These are phyloP conservation scores for Kodamaea leandrae DNA, from an alignment of 805 yeast species.

Conservation along the genomic window DNA sequence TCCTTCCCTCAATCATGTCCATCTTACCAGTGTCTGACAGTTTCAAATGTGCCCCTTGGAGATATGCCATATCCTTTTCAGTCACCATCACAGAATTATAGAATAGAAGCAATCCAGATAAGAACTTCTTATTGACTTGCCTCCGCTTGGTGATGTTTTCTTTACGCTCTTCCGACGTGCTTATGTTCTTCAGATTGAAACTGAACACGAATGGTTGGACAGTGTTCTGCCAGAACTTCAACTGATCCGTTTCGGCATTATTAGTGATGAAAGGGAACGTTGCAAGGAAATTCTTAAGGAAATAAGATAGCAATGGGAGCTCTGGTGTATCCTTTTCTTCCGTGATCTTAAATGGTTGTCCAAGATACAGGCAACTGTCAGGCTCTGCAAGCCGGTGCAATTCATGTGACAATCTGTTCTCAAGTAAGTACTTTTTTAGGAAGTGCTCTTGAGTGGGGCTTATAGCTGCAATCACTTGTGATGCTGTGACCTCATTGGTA, in stretches of 20 bases:
- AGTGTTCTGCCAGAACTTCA: conserved; percentile 67
- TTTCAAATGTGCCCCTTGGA: conserved; percentile 30
- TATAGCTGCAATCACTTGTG: conserved; percentile 18
- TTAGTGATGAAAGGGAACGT: conserved; percentile 74
- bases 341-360: conserved; percentile 73
- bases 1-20: conserved; percentile 23
- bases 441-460: conserved; percentile 79
- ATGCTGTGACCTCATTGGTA: background rate
- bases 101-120: conserved; percentile 60
- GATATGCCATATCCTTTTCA: conserved; percentile 51
- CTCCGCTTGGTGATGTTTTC: conserved; percentile 64
- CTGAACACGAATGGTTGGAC: conserved; percentile 82
- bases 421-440: conserved; percentile 76
- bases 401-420: conserved; percentile 61
- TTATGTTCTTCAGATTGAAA: conserved; percentile 68
- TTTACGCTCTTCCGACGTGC: conserved; percentile 71
- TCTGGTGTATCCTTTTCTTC: conserved; percentile 22
- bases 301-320: conserved; percentile 68
- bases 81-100: conserved; percentile 76
- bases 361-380: conserved; percentile 64
- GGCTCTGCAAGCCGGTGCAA: conserved; percentile 56
- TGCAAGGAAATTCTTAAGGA: conserved; percentile 59
- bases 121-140: conserved; percentile 58
- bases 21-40: conserved; percentile 37
- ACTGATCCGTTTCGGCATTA: conserved; percentile 45